These are phyloP conservation scores for Pholiota conissans DNA, from an alignment of 768 basidiomycete species.

Conservation along the genomic window DNA sequence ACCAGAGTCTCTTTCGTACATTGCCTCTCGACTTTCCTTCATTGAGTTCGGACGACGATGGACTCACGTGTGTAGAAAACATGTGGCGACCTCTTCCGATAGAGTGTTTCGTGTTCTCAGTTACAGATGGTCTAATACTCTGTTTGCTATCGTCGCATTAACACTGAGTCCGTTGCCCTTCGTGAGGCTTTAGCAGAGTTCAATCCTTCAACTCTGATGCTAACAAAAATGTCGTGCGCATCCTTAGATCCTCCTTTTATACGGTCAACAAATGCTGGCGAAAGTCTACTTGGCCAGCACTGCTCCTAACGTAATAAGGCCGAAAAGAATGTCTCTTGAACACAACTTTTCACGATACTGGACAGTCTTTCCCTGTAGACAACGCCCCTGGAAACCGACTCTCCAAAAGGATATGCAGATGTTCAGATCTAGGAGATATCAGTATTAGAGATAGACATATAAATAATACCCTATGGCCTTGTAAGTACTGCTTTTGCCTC, in stretches of 20 bases:
- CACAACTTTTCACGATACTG: too few relatives aligned
- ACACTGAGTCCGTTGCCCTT: constrained; percentile 52
- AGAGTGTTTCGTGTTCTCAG: constrained; percentile 51
- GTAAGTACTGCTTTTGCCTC: constrained; percentile 5
- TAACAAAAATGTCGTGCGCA: not conserved
- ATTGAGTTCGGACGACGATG: constrained; percentile 11
- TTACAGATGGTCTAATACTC: constrained; percentile 55
- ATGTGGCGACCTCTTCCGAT: constrained; percentile 54
- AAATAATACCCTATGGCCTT: not conserved
- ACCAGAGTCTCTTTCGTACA: not conserved
- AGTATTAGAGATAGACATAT: not conserved
- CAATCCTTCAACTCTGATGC: not conserved
- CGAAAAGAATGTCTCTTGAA: not conserved
- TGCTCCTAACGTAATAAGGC: too few relatives aligned
- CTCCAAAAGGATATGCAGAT: not conserved
- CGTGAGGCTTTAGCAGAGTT: not conserved
- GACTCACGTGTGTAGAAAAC: constrained; percentile 34
- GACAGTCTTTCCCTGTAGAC: too few relatives aligned
- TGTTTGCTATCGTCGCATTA: constrained; percentile 48
- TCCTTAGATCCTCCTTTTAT: not conserved
- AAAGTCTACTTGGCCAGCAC: not conserved
- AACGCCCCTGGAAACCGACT: too few relatives aligned
- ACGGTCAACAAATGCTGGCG: not conserved
- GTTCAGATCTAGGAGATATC: not conserved
- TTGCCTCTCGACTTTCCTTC: not conserved